Evolutionary conservation across 2,329 filamentous ascomycete species (phyloP).

Genomic region (Zalaria obscura): DNA sequence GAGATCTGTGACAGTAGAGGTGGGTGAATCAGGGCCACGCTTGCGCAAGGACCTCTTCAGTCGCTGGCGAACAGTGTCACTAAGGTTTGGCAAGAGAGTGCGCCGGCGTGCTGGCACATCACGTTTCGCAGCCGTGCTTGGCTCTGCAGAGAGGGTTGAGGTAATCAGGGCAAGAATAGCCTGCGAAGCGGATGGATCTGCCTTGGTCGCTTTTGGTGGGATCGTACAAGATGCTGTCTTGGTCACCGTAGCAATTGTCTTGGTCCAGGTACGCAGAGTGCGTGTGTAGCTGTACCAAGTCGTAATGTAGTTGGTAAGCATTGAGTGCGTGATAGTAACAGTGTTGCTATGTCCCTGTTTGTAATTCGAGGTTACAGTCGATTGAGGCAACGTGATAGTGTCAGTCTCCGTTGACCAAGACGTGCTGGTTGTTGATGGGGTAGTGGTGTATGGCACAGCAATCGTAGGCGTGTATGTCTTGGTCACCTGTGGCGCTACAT

Average conservation of each 20-base stretch:
- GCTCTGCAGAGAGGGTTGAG: background rate
- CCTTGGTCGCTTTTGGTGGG: conserved; percentile 8
- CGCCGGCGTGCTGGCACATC: background rate
- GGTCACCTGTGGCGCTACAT: conserved; percentile 19
- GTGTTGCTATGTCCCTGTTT: conserved; percentile 10
- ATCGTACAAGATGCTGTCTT: conserved; percentile 17
- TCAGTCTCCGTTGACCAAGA: conserved; percentile 2
- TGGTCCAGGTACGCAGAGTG: background rate
- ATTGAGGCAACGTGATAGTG: background rate
- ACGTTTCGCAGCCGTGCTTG: background rate
- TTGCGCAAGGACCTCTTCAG: conserved; percentile 3
- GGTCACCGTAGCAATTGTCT: conserved; percentile 12
- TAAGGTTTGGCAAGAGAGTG: background rate
- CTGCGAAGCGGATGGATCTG: conserved; percentile 6
- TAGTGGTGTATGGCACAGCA: conserved; percentile 7
- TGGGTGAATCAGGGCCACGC: conserved; percentile 22
- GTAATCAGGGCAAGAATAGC: background rate
- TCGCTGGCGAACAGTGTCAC: background rate
- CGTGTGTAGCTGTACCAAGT: conserved; percentile 2
- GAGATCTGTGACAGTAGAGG: conserved; percentile 16
- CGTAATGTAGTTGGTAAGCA: conserved; percentile 6
- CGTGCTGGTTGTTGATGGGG: conserved; percentile 13
- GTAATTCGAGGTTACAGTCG: conserved; percentile 12
- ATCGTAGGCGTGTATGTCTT: conserved; percentile 8
- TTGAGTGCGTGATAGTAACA: conserved; percentile 3